Evolutionary conservation across 23 red algal species (phyloP), one percentile per base, ranked within the genome.

Genomic region (Pyropia yezoensis): DNA sequence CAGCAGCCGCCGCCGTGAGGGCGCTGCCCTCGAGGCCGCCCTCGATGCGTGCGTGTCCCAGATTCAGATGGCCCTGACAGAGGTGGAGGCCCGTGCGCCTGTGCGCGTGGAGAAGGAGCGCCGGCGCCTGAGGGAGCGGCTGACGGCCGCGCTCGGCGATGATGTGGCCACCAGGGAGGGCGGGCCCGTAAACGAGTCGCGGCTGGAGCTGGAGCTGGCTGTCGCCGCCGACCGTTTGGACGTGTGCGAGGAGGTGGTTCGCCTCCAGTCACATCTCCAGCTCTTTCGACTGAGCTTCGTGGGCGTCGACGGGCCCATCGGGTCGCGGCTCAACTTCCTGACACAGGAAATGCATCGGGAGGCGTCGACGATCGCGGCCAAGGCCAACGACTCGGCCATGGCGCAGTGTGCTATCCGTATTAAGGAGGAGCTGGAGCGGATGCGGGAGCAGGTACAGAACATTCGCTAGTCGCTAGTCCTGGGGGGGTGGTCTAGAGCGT

Each of bases 361-460:
- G 50, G 58, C 71, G 18, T 78, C 65, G 18, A 91, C 88, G 16
- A 34, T 91, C 39, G 64, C 68, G 11, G 39, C 56, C 52, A 91
- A 91, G 59, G 71, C 59, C 53, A 45, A 53, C 22, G 88, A 91
- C 59, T 58, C 88, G 7, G 65, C 65, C 22, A 76, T 91, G 3
- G 63, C 49, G 32, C 79, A 77, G 49, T 50, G 75, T 32, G 71
- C 70, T 33, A 61, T 91, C 23, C 51, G 71, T 22, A 84, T 91
- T 47, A 91, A 91, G 70, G 77, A 84, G 15, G 79, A 91, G 64
- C 69, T 91, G 28, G 88, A 91, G 66, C 71, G 75, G 64, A 91
- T 91, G n/a, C 70, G 88, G 17, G 88, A 91, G 62, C 88, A 91
- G 66, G 79, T 80, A 29, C 58, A 66, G 30, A 91, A 91, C 33